phyloP scores from a whole-genome alignment of 148 eudicot genomes.

The Rhododendron vialii region DNA sequence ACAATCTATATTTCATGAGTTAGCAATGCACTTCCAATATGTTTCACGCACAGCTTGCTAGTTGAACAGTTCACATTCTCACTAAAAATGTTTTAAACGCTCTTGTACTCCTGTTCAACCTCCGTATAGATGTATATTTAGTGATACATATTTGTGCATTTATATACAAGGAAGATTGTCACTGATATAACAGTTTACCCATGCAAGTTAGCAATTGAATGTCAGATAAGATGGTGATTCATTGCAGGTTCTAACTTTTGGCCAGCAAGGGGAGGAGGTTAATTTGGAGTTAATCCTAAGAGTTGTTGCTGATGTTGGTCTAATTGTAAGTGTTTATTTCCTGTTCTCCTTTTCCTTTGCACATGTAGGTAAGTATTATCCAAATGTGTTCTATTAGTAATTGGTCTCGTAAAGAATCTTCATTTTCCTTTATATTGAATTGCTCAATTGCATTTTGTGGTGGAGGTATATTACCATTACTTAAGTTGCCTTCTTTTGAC shows the following conservation, averaged over 20 bases:
- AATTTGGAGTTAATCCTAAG: conserved; percentile 90
- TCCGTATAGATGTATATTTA: background rate
- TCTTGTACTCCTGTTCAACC: background rate
- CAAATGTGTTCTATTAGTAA: background rate
- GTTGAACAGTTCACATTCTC: background rate
- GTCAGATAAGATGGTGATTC: background rate
- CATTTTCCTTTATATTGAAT: background rate
- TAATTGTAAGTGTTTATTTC: conserved; percentile 57
- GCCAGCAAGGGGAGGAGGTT: conserved; percentile 92
- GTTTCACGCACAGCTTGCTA: background rate
- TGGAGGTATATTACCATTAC: background rate
- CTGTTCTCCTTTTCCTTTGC: background rate
- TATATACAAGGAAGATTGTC: background rate
- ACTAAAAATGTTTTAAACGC: background rate
- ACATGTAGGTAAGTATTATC: background rate
- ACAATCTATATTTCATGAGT: background rate
- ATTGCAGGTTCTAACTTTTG: conserved; percentile 75
- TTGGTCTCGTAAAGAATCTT: background rate
- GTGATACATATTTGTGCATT: background rate
- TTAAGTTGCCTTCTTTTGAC: background rate
- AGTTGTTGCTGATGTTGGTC: conserved; percentile 97
- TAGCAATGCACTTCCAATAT: background rate
- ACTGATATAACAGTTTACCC: background rate
- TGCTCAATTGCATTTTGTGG: too few relatives aligned
- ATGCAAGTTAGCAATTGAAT: background rate